phyloP scores from a whole-genome alignment of 495 filamentous ascomycete species.

The Penicillium pulvis region DNA sequence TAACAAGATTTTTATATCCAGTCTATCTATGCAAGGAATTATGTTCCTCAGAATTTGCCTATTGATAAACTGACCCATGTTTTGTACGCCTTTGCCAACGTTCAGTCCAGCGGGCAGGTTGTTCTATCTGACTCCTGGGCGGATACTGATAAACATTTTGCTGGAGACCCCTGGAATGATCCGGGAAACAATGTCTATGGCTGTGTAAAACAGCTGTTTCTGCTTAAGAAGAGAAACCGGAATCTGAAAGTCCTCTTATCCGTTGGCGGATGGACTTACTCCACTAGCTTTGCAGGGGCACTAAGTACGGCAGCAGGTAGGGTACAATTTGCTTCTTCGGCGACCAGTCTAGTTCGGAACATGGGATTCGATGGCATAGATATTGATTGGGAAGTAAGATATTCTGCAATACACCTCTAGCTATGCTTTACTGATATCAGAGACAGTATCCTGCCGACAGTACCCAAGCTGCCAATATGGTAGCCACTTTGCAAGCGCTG shows the following conservation, averaged over 20 bases:
- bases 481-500: conserved; percentile 60
- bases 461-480: conserved; percentile 61
- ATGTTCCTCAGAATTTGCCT: conserved; percentile 74
- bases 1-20: conserved; percentile 24
- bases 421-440: neutral
- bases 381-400: conserved; percentile 61
- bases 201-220: conserved; percentile 81
- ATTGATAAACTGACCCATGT: conserved; percentile 78
- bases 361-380: conserved; percentile 64
- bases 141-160: conserved; percentile 75
- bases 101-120: conserved; percentile 65
- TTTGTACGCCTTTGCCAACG: conserved; percentile 81
- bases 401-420: neutral
- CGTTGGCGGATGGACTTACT: conserved; percentile 78
- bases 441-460: conserved; percentile 34
- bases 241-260: conserved; percentile 72
- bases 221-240: conserved; percentile 77
- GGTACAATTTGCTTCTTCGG: conserved; percentile 67
- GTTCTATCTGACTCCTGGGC: conserved; percentile 81
- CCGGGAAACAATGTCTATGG: conserved; percentile 80
- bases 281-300: conserved; percentile 67
- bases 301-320: conserved; percentile 59
- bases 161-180: conserved; percentile 74
- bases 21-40: conserved; percentile 74
- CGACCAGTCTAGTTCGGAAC: conserved; percentile 68